Percentiles rank a stretch among this genome's conserved stretches.
These are phyloP conservation scores for Stylosanthes scabra DNA, from an alignment of 331 rosid genomes.

Conservation along the genomic window DNA sequence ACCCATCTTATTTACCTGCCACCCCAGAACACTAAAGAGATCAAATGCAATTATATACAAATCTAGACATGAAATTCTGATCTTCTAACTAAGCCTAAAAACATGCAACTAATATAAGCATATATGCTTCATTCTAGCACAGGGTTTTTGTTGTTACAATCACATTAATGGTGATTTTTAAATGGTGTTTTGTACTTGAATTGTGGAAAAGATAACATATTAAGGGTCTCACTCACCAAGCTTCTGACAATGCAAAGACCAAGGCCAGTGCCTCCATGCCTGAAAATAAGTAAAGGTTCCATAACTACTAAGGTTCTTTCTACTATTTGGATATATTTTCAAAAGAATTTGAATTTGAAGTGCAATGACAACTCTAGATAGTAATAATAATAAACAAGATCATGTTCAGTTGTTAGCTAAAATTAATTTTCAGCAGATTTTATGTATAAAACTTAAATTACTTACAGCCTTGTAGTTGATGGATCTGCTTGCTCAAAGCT, in stretches of 20 bases:
- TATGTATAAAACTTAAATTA: constrained; percentile 23
- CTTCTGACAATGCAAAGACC: constrained; percentile 97
- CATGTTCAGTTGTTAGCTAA: constrained; percentile 18
- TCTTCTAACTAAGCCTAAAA: constrained; percentile 5
- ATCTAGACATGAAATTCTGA: constrained; percentile 13
- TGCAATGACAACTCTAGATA: constrained; percentile 16
- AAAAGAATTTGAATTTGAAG: constrained; percentile 8
- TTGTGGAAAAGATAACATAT: constrained; percentile 6
- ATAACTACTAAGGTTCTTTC: constrained; percentile 5
- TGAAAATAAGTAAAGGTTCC: constrained; percentile 52
- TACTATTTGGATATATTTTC: constrained; percentile 25
- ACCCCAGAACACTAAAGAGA: constrained; percentile 24
- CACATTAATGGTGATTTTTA: constrained; percentile 8
- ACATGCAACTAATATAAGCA: constrained; percentile 21
- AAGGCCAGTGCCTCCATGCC: constrained; percentile 99
- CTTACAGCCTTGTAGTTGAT: constrained; percentile 94
- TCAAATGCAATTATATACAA: constrained; percentile 21
- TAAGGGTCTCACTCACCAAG: constrained; percentile 68
- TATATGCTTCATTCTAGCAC: constrained; percentile 17
- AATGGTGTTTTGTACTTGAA: constrained; percentile 15
- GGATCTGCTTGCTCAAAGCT: constrained; percentile 99
- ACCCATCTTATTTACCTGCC: constrained; percentile 94
- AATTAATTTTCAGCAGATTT: not conserved
- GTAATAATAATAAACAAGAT: not conserved
- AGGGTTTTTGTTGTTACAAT: constrained; percentile 1